A percentile compares a stretch with the other conserved stretches of the same genome.
These are phyloP conservation scores for Choiromyces venosus DNA, from an alignment of 495 filamentous ascomycete species.

Conservation along the genomic window DNA sequence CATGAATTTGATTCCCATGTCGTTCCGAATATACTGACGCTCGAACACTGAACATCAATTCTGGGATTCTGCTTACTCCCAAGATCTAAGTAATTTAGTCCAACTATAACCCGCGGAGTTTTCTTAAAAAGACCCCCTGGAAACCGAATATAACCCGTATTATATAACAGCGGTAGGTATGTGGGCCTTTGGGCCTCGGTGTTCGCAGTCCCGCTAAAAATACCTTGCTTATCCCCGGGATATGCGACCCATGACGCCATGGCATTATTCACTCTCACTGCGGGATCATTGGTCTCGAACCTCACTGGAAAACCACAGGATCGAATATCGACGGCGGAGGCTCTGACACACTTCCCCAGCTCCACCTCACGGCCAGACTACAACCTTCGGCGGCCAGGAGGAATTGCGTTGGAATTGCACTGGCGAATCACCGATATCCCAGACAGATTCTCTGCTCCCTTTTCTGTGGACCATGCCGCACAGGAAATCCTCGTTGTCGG, in stretches of 20 bases:
- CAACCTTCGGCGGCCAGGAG: not conserved
- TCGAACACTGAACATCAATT: not conserved
- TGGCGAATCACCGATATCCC: not conserved
- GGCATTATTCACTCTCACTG: too few relatives aligned
- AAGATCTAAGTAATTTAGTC: slow-evolving; percentile 3
- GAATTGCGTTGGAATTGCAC: slow-evolving; percentile 1
- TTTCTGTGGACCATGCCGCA: not conserved
- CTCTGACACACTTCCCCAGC: too few relatives aligned
- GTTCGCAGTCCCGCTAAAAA: slow-evolving; percentile 1
- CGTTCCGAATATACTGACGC: slow-evolving; percentile 3
- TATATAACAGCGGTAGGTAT: slow-evolving; percentile 1
- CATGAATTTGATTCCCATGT: slow-evolving; percentile 7
- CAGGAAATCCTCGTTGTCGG: slow-evolving; percentile 6
- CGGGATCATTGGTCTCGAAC: too few relatives aligned
- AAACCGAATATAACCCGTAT: slow-evolving; percentile 1
- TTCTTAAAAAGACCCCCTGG: not conserved
- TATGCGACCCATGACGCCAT: slow-evolving; percentile 3
- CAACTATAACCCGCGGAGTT: not conserved
- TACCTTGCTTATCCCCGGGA: not conserved
- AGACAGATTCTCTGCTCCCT: not conserved
- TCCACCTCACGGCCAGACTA: slow-evolving; percentile 3
- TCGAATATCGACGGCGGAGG: too few relatives aligned
- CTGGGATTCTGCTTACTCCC: not conserved
- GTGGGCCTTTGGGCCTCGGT: not conserved
- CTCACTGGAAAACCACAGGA: too few relatives aligned